Percentiles rank a stretch among this genome's conserved stretches.
phyloP scores from a whole-genome alignment of 1,284 basidiomycete species.

The Tilletiopsis washingtonensis region DNA sequence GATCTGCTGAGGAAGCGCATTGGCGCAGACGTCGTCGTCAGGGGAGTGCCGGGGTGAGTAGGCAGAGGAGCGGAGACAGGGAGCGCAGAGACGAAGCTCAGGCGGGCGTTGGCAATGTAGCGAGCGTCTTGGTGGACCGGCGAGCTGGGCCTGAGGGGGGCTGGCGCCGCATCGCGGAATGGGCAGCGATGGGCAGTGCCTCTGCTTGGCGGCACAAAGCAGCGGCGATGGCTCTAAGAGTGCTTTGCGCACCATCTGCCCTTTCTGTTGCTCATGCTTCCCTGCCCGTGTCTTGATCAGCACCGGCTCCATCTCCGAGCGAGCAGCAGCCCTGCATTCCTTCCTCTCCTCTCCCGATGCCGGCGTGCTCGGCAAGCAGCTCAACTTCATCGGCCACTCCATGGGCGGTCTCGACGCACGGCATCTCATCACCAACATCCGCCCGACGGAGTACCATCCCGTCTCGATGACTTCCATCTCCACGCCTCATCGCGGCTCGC shows the following conservation, averaged over 20 bases:
- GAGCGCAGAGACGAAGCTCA: too few relatives aligned
- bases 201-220: too few relatives aligned
- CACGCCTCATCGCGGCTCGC: slow-evolving; percentile 90
- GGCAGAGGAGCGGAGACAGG: too few relatives aligned
- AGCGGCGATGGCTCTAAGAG: too few relatives aligned
- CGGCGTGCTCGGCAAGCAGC: slow-evolving; percentile 56
- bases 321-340: slow-evolving; percentile 69
- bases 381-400: slow-evolving; percentile 92
- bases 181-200: too few relatives aligned
- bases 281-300: slow-evolving; percentile 54
- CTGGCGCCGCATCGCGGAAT: too few relatives aligned
- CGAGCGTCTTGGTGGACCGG: neutral
- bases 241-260: too few relatives aligned
- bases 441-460: slow-evolving; percentile 71
- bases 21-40: slow-evolving; percentile 89
- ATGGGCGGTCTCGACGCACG: slow-evolving; percentile 62
- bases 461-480: slow-evolving; percentile 80
- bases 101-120: neutral
- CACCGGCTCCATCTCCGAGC: slow-evolving; percentile 80
- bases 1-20: slow-evolving; percentile 72
- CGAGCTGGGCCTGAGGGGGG: neutral
- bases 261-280: neutral
- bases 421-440: slow-evolving; percentile 77
- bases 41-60: slow-evolving; percentile 78
- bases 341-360: slow-evolving; percentile 61